Conservation (phyloP, 2,329 filamentous ascomycete species). For the Hysterium pulicare region DNA sequence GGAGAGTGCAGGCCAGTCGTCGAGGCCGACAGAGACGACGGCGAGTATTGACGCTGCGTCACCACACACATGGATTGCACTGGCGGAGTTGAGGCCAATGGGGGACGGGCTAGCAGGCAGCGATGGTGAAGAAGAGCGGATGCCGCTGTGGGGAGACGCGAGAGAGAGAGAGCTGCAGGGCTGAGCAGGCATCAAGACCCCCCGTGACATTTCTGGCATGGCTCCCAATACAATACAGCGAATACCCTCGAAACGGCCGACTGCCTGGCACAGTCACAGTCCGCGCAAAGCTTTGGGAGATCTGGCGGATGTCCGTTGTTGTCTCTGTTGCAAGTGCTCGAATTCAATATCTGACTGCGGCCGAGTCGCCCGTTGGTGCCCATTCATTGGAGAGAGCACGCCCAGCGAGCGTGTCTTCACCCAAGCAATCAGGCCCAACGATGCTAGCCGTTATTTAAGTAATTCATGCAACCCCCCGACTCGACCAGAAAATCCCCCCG, state of each 20-base stretch:
- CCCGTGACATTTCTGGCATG: background rate
- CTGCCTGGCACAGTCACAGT: too few relatives aligned
- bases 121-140: background rate
- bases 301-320: background rate
- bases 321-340: background rate
- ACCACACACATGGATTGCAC: slow-evolving; percentile 9
- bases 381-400: background rate
- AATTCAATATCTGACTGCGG: background rate
- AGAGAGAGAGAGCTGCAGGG: background rate
- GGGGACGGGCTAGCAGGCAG: background rate
- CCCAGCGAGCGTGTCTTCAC: background rate
- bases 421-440: background rate
- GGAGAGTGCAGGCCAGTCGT: background rate
- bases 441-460: slow-evolving; percentile 11
- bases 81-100: slow-evolving; percentile 6
- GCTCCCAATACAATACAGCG: too few relatives aligned
- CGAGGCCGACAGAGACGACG: background rate
- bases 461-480: slow-evolving; percentile 13
- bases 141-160: slow-evolving; percentile 4
- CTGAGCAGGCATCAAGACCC: background rate
- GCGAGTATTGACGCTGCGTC: slow-evolving; percentile 10
- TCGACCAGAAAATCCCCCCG: slow-evolving; percentile 6
- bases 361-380: slow-evolving; percentile 1
- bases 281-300: background rate
- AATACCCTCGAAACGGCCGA: too few relatives aligned